Evolutionary conservation across 2,329 filamentous ascomycete species (phyloP).

Genomic region (Lachnellula hyalina): DNA sequence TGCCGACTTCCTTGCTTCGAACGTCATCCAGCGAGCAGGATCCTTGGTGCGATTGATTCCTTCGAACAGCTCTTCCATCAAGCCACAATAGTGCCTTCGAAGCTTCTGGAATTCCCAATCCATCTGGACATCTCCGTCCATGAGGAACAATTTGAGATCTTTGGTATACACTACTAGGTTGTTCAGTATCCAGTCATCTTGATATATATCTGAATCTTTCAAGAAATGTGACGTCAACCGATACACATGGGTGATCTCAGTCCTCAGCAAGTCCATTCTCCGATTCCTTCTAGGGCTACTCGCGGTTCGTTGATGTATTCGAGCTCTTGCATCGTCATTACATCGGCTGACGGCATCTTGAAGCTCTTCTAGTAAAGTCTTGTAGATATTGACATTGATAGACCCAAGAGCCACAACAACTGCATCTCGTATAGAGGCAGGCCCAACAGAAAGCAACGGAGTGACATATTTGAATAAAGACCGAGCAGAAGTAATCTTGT

Average conservation of each 20-base stretch:
- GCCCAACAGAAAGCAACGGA: constrained; percentile 75
- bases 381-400: constrained; percentile 91
- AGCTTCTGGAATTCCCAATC: constrained; percentile 93
- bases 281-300: constrained; percentile 78
- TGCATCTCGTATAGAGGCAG: constrained; percentile 77
- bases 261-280: constrained; percentile 80
- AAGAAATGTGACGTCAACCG: constrained; percentile 89
- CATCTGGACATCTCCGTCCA: constrained; percentile 89
- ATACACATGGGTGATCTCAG: constrained; percentile 94
- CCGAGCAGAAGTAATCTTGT: constrained; percentile 81
- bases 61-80: constrained; percentile 90
- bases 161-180: constrained; percentile 88
- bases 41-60: constrained; percentile 82
- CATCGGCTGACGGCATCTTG: constrained; percentile 81
- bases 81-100: constrained; percentile 85
- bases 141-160: constrained; percentile 88
- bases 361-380: constrained; percentile 81
- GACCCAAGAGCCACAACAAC: constrained; percentile 89
- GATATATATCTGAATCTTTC: constrained; percentile 69
- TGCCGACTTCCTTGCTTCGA: constrained; percentile 90
- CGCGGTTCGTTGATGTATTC: constrained; percentile 79
- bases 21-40: constrained; percentile 91
- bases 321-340: constrained; percentile 80
- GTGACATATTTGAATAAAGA: constrained; percentile 90
- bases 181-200: constrained; percentile 84